Percentiles rank a stretch among this genome's conserved stretches.
Evolutionary conservation across 768 basidiomycete species (phyloP).

Genomic region (Wakefieldia striispora): DNA sequence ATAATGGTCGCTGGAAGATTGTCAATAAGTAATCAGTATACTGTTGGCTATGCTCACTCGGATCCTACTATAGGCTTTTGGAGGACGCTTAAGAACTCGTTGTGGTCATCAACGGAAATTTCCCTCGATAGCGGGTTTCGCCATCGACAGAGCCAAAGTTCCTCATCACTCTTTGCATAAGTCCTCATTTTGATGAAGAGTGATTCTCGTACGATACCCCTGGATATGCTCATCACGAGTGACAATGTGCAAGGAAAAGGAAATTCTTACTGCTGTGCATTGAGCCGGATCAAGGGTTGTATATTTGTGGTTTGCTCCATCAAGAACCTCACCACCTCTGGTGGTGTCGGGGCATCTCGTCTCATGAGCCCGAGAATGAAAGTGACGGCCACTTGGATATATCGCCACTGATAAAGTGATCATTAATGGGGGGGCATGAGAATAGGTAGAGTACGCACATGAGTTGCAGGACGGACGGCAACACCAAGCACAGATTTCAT

Average conservation of each 20-base stretch:
- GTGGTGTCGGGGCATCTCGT: slow-evolving; percentile 54
- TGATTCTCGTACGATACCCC: slow-evolving; percentile 65
- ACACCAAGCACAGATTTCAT: slow-evolving; percentile 58
- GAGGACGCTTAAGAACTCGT: slow-evolving; percentile 49
- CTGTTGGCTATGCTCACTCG: slow-evolving; percentile 29
- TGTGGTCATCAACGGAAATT: slow-evolving; percentile 46
- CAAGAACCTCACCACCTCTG: slow-evolving; percentile 61
- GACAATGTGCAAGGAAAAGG: neutral
- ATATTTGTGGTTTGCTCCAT: slow-evolving; percentile 65
- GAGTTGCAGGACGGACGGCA: slow-evolving; percentile 61
- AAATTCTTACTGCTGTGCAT: slow-evolving; percentile 55
- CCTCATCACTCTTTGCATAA: slow-evolving; percentile 58
- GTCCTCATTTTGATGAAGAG: slow-evolving; percentile 75
- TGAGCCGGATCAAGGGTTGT: slow-evolving; percentile 64
- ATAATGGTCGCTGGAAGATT: slow-evolving; percentile 44
- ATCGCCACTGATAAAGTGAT: slow-evolving; percentile 65
- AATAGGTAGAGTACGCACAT: slow-evolving; percentile 47
- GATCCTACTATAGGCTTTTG: slow-evolving; percentile 37
- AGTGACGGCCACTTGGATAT: slow-evolving; percentile 66
- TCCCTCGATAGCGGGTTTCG: slow-evolving; percentile 53
- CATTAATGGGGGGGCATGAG: slow-evolving; percentile 4
- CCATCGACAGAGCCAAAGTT: slow-evolving; percentile 77
- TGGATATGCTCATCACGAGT: slow-evolving; percentile 23
- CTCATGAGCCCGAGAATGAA: slow-evolving; percentile 62
- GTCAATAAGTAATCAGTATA: neutral